Evolutionary conservation across 1,139 yeast species (phyloP).

Genomic region (Kodamaea sp.): DNA sequence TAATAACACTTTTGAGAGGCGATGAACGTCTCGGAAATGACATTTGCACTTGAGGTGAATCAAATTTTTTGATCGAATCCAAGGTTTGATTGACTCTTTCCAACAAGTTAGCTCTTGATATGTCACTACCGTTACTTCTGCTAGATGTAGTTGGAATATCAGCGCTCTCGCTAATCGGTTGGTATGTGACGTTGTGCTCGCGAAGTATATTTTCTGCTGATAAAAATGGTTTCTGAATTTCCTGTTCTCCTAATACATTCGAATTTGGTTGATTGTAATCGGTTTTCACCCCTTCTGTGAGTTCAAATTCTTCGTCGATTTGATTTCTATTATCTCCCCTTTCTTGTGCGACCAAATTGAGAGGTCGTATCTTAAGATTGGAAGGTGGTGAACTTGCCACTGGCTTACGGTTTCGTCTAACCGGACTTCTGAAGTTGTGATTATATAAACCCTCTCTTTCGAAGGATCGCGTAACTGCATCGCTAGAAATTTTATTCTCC

Average conservation of each 20-base stretch:
- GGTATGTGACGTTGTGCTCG: no score
- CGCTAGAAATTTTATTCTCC: conserved; percentile 1
- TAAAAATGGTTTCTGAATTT: no score
- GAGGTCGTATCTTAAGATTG: conserved; percentile 8
- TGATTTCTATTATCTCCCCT: background rate
- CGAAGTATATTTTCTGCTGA: no score
- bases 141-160: no score
- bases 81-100: conserved; percentile 17
- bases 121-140: conserved; percentile 2
- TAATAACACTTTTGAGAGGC: conserved; percentile 1
- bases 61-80: conserved; percentile 13
- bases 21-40: conserved; percentile 5
- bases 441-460: background rate
- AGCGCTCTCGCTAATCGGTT: no score
- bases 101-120: conserved; percentile 14
- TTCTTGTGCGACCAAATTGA: conserved; percentile 4
- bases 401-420: background rate
- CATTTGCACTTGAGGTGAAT: background rate
- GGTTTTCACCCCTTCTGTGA: no score
- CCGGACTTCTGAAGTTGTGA: background rate
- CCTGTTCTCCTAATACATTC: no score
- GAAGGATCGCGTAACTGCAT: background rate
- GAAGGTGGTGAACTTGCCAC: conserved; percentile 11
- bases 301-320: background rate
- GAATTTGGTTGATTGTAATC: no score